These are phyloP conservation scores for Baorangia bicolor DNA, from an alignment of 768 basidiomycete species.

Conservation along the genomic window DNA sequence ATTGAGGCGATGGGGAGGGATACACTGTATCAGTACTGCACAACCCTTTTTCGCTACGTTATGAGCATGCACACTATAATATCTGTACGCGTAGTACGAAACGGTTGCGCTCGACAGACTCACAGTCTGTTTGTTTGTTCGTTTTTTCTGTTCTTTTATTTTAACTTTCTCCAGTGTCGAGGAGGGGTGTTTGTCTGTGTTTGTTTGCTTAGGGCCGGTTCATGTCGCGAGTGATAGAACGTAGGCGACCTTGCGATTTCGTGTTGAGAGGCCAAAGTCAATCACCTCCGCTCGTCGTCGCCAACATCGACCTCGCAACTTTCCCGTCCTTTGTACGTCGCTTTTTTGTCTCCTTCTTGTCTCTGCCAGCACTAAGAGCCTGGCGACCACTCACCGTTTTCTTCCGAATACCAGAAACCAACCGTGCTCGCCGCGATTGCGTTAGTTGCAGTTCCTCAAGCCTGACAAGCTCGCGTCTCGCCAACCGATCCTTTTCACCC, in stretches of 20 bases:
- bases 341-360: neutral
- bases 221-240: slow-evolving; percentile 22
- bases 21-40: slow-evolving; percentile 36
- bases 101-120: neutral
- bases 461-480: slow-evolving; percentile 20
- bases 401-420: slow-evolving; percentile 22
- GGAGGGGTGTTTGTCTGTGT: slow-evolving; percentile 26
- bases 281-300: slow-evolving; percentile 31
- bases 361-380: neutral
- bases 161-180: neutral
- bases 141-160: neutral
- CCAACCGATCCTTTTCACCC: slow-evolving; percentile 13
- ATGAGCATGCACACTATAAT: slow-evolving; percentile 26
- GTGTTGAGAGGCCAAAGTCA: slow-evolving; percentile 28
- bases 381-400: slow-evolving; percentile 23
- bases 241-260: slow-evolving; percentile 23
- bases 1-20: slow-evolving; percentile 10
- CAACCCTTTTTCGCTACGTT: slow-evolving; percentile 19
- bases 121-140: no score
- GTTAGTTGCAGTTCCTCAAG: slow-evolving; percentile 21
- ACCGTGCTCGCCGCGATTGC: slow-evolving; percentile 30
- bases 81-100: slow-evolving; percentile 23
- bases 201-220: slow-evolving; percentile 37
- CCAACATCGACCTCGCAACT: slow-evolving; percentile 25
- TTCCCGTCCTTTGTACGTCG: slow-evolving; percentile 19